Evolutionary conservation across 2,329 filamentous ascomycete genomes (phyloP).

Genomic region (Botrytis fabae): DNA sequence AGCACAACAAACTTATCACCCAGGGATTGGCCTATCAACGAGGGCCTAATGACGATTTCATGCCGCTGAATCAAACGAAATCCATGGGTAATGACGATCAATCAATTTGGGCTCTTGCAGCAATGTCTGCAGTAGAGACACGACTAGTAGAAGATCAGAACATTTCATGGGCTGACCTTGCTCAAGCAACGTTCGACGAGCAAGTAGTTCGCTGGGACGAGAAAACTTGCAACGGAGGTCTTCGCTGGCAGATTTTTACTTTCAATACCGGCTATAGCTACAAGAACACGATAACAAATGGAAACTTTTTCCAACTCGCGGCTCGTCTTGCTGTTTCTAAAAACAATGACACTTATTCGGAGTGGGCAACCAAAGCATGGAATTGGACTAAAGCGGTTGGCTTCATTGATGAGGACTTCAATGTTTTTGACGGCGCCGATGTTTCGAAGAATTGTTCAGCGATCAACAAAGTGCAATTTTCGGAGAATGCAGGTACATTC

Average conservation of each 20-base stretch:
- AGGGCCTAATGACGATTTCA: conserved; percentile 59
- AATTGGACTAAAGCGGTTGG: conserved; percentile 58
- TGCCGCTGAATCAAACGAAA: conserved; percentile 59
- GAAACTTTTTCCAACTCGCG: conserved; percentile 63
- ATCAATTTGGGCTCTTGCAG: conserved; percentile 68
- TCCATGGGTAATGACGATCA: conserved; percentile 71
- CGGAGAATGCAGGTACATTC: conserved; percentile 64
- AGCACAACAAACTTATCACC: conserved; percentile 60
- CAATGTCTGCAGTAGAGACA: conserved; percentile 66
- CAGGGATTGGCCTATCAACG: conserved; percentile 59
- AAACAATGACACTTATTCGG: conserved; percentile 62
- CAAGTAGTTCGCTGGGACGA: conserved; percentile 68
- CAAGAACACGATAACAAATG: conserved; percentile 65
- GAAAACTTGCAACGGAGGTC: conserved; percentile 63
- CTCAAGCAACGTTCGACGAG: conserved; percentile 68
- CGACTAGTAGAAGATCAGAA: conserved; percentile 59
- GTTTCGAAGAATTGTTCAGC: conserved; percentile 57
- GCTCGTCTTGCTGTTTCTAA: conserved; percentile 73
- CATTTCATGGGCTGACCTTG: conserved; percentile 48
- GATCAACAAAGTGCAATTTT: conserved; percentile 64
- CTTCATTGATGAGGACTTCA: conserved; percentile 60
- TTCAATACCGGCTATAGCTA: conserved; percentile 77
- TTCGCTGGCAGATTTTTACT: conserved; percentile 76
- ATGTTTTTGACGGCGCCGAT: conserved; percentile 65
- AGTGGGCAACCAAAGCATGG: conserved; percentile 62